Base-by-base conservation (phyloP, 2,329 filamentous ascomycete species). In the Phialocephala sp. region DNA sequence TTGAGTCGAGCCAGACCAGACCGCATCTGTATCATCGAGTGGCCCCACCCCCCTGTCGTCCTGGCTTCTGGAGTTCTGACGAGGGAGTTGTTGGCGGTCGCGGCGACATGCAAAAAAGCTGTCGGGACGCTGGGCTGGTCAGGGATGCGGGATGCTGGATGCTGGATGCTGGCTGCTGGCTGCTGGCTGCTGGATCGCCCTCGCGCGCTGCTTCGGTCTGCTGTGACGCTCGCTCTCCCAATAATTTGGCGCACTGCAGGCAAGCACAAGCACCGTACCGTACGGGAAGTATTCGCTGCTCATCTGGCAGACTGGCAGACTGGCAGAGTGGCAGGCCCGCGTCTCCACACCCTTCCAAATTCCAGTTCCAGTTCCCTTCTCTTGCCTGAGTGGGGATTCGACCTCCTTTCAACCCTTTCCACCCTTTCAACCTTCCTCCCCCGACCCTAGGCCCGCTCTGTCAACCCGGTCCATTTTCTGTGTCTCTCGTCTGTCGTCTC, bases 1-100 rank as follows among this genome's bases (percentile, higher is more conserved):
- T 55, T 18, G 52, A 55, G 27, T n/a, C 18, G 32, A 27, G 24
- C 50, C 22, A 54, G 43, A 55, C 50, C 50, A 37, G 55, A 57
- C 52, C 52, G 52, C 11, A 56, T 57, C 20, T 57, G 55, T 57
- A 12, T 18, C 55, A 57, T 54, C 50, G 24, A 57, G n/a, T 57
- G 32, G 32, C 8, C 55, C 55, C 15, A 3, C 6, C 2, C 15
- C 20, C 15, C 15, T 37, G 52, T 32, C 27, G 27, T 32, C 6
- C 27, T 32, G 27, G 27, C 27, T 32, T 32, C 27, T 32, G 27
- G 24, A 4, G 18, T 36, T 32, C 22, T 14, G 54, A 37, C 18
- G 36, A 32, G 27, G 27, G 27, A 32, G 27, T 8, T 37, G 55
- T 8, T 41, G 27, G 55, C 18, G 24, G 18, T 24, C 8, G n/a